These are phyloP conservation scores for Ascochyta viciae-villosae DNA, from an alignment of 2,329 filamentous ascomycete genomes.

Conservation along the genomic window DNA sequence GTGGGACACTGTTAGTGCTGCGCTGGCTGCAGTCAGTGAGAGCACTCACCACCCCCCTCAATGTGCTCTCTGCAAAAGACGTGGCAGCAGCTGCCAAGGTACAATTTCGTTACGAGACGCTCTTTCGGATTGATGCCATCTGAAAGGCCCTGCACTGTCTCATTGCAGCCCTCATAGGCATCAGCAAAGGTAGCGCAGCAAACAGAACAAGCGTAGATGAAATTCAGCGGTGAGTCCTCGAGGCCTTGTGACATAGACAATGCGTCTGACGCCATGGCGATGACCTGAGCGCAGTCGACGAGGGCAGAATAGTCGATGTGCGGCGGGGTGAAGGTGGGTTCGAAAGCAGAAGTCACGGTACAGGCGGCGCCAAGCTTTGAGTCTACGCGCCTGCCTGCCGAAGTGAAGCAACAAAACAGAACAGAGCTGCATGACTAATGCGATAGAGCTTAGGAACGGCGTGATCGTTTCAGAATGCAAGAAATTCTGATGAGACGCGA, in stretches of 20 bases:
- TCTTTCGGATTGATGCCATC: slow-evolving; percentile 47
- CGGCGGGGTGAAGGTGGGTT: slow-evolving; percentile 1
- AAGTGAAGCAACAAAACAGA: slow-evolving; percentile 2
- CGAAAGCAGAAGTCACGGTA: slow-evolving; percentile 22
- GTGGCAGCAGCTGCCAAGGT: slow-evolving; percentile 58
- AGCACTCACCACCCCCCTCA: slow-evolving; percentile 54
- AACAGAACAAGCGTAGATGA: slow-evolving; percentile 58
- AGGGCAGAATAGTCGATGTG: slow-evolving; percentile 10
- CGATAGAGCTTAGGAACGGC: neutral
- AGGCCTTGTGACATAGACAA: slow-evolving; percentile 22
- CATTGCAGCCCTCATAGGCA: slow-evolving; percentile 50
- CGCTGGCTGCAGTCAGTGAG: neutral
- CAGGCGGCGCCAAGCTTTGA: slow-evolving; percentile 26
- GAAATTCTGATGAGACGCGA: neutral
- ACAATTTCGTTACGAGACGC: slow-evolving; percentile 54
- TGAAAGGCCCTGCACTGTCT: slow-evolving; percentile 48
- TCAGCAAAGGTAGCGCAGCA: slow-evolving; percentile 57
- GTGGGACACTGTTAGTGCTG: neutral
- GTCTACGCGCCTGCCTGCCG: slow-evolving; percentile 13
- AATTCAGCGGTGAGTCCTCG: slow-evolving; percentile 49
- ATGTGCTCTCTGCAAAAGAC: slow-evolving; percentile 58
- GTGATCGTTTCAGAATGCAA: neutral
- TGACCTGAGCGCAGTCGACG: neutral
- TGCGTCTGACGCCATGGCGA: slow-evolving; percentile 22
- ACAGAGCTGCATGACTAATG: neutral